Conservation (phyloP, 2,329 filamentous ascomycete species). For the Calonectria pseudoreteaudii region DNA sequence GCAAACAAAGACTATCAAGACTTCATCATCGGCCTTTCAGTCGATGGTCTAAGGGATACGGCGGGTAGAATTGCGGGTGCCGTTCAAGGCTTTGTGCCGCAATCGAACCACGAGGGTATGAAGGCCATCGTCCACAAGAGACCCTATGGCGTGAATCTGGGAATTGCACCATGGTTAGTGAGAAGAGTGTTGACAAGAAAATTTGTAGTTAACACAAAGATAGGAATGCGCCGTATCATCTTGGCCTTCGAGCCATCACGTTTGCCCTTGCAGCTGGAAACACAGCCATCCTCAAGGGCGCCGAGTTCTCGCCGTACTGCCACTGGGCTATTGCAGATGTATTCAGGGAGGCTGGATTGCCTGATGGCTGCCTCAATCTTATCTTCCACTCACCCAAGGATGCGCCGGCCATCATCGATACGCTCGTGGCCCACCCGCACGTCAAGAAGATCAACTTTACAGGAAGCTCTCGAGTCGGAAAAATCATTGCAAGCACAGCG, state of each 20-base stretch:
- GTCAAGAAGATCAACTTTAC: slow-evolving; percentile 89
- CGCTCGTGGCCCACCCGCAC: slow-evolving; percentile 72
- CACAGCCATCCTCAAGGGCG: slow-evolving; percentile 78
- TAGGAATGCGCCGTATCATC: slow-evolving; percentile 19
- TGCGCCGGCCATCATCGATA: slow-evolving; percentile 73
- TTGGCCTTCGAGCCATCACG: slow-evolving; percentile 8
- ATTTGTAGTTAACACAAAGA: background rate
- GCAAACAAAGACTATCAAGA: slow-evolving; percentile 23
- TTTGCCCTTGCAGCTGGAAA: slow-evolving; percentile 63
- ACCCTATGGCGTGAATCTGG: slow-evolving; percentile 27
- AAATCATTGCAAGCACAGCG: slow-evolving; percentile 75
- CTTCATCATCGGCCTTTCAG: slow-evolving; percentile 47
- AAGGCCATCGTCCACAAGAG: slow-evolving; percentile 26
- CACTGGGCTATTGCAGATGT: slow-evolving; percentile 71
- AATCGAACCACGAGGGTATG: slow-evolving; percentile 33
- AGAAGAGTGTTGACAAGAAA: background rate
- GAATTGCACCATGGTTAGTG: slow-evolving; percentile 28
- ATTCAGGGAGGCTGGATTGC: slow-evolving; percentile 79
- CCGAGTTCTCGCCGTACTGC: slow-evolving; percentile 73
- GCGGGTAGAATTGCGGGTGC: slow-evolving; percentile 47
- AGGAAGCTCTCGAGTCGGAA: slow-evolving; percentile 78
- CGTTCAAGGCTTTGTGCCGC: slow-evolving; percentile 44
- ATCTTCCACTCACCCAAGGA: slow-evolving; percentile 73
- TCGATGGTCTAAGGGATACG: slow-evolving; percentile 49
- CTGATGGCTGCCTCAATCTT: slow-evolving; percentile 79